A percentile compares a stretch with the other conserved stretches of the same genome.
Conservation (phyloP, 192 early-diverging fungal species). For the Coemansia sp. region DNA sequence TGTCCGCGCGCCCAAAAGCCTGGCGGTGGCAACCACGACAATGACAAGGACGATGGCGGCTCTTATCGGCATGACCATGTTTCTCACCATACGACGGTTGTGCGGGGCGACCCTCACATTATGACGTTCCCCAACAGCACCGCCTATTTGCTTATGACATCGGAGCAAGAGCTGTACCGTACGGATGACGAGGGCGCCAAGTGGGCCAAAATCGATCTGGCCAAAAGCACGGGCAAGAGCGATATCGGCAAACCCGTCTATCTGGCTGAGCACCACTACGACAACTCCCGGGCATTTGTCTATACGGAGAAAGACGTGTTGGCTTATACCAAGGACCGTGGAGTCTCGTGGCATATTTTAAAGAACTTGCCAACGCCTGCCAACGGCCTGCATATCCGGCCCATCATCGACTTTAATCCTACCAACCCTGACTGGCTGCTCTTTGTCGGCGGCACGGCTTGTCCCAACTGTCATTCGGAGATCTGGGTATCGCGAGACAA, state of each 20-base stretch:
- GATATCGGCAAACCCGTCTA: constrained; percentile 42
- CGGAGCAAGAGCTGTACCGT: constrained; percentile 62
- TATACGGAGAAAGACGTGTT: constrained; percentile 56
- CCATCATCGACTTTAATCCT: constrained; percentile 87
- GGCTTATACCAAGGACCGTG: constrained; percentile 60
- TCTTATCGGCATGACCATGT: constrained; percentile 9
- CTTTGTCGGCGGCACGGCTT: constrained; percentile 65
- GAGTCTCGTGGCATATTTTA: constrained; percentile 54
- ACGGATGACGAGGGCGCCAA: constrained; percentile 72
- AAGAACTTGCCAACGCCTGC: constrained; percentile 57
- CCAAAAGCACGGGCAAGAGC: constrained; percentile 28
- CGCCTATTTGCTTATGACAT: constrained; percentile 59
- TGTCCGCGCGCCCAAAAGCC: constrained; percentile 51
- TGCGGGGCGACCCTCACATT: constrained; percentile 56
- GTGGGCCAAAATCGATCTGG: constrained; percentile 60
- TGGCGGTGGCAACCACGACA: constrained; percentile 17
- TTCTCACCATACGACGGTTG: constrained; percentile 34
- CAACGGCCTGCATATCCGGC: constrained; percentile 64
- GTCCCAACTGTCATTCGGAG: constrained; percentile 64
- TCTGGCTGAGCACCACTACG: constrained; percentile 71
- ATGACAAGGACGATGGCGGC: constrained; percentile 8
- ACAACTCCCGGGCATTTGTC: constrained; percentile 64
- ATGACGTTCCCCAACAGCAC: constrained; percentile 71
- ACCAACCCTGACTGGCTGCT: constrained; percentile 83
- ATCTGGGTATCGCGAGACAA: constrained; percentile 71